Percentiles rank a stretch among this genome's conserved stretches.
phyloP scores from a whole-genome alignment of 495 filamentous ascomycete genomes.

The Penicillium paradoxum region DNA sequence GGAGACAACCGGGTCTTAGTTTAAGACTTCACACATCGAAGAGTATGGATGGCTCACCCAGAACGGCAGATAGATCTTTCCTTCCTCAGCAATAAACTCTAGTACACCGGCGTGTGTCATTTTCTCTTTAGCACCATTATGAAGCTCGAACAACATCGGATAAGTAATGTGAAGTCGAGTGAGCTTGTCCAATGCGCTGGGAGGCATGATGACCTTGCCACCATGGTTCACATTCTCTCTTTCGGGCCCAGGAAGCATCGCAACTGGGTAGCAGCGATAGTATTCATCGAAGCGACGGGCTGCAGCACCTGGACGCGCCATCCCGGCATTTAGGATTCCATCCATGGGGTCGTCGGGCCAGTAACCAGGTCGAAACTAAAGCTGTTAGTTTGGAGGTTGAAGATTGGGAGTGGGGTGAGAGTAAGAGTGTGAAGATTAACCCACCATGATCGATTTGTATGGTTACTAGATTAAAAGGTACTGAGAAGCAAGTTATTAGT shows the following conservation, averaged over 20 bases:
- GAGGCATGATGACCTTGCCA: conserved; percentile 94
- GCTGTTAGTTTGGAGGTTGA: conserved; percentile 16
- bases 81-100: conserved; percentile 97
- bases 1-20: conserved; percentile 10
- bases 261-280: conserved; percentile 90
- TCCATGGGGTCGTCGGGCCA: conserved; percentile 57
- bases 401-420: neutral
- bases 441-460: conserved; percentile 23
- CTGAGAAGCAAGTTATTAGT: conserved; percentile 1
- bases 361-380: conserved; percentile 49
- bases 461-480: neutral
- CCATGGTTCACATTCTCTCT: conserved; percentile 89
- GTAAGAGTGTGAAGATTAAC: neutral
- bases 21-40: neutral
- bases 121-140: conserved; percentile 73
- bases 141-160: conserved; percentile 92
- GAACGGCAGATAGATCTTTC: conserved; percentile 88
- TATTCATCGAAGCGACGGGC: conserved; percentile 89
- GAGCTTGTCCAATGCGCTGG: conserved; percentile 91
- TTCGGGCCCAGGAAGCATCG: conserved; percentile 91
- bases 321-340: conserved; percentile 37
- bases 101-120: conserved; percentile 90
- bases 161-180: conserved; percentile 95
- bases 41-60: conserved; percentile 61
- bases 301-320: conserved; percentile 36